Evolutionary conservation across 805 yeast species (phyloP).

Genomic region (Ogataea pignaliae): DNA sequence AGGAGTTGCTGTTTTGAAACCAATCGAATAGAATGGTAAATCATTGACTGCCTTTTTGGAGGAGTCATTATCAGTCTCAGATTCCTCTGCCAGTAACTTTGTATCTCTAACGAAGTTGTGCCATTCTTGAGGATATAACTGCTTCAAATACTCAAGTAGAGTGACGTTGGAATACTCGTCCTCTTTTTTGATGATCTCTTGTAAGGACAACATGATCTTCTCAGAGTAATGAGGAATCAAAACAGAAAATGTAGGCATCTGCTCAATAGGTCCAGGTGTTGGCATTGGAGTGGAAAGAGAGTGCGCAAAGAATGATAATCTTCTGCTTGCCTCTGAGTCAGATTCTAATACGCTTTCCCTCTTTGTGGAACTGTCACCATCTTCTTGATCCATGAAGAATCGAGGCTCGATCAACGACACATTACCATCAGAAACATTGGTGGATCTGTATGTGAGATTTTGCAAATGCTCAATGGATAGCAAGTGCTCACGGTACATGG

Average conservation of each 20-base stretch:
- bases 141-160: slow-evolving; percentile 51
- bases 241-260: slow-evolving; percentile 81
- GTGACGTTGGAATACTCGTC: slow-evolving; percentile 56
- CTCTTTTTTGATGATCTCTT: slow-evolving; percentile 74
- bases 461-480: slow-evolving; percentile 70
- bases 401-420: slow-evolving; percentile 60
- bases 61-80: slow-evolving; percentile 10
- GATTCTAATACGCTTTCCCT: slow-evolving; percentile 49
- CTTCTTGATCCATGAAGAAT: slow-evolving; percentile 81
- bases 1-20: slow-evolving; percentile 63
- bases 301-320: slow-evolving; percentile 87
- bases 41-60: slow-evolving; percentile 36
- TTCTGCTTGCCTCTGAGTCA: slow-evolving; percentile 73
- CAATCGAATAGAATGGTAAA: slow-evolving; percentile 63
- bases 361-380: slow-evolving; percentile 42
- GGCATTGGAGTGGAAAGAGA: slow-evolving; percentile 84
- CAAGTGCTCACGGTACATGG: slow-evolving; percentile 79
- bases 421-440: slow-evolving; percentile 34
- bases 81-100: slow-evolving; percentile 47
- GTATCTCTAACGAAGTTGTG: slow-evolving; percentile 53
- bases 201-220: slow-evolving; percentile 68
- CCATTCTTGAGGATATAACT: slow-evolving; percentile 55
- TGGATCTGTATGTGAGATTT: slow-evolving; percentile 54
- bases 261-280: slow-evolving; percentile 57
- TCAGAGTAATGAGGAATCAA: slow-evolving; percentile 85